Percentiles rank a stretch among this genome's conserved stretches.
Evolutionary conservation across 306 rosid species (phyloP).

Genomic region (Cicer chorassanicum): DNA sequence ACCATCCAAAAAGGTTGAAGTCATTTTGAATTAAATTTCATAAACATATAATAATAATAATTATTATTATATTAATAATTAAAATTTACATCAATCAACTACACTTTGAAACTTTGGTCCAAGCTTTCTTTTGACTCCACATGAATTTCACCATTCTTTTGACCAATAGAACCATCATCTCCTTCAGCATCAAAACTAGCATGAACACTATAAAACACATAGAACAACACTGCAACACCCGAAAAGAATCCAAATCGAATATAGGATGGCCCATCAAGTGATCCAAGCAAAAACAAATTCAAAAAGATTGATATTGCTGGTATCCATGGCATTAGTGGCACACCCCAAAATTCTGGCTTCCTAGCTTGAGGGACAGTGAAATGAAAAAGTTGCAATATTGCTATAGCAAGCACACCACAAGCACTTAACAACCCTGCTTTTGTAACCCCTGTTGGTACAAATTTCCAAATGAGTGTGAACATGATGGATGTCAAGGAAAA

Average conservation of each 20-base stretch:
- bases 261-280: slow-evolving; percentile 74
- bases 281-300: slow-evolving; percentile 76
- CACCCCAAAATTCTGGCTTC: slow-evolving; percentile 94
- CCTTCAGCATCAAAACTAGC: slow-evolving; percentile 85
- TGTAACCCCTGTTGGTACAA: slow-evolving; percentile 60
- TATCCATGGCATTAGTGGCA: slow-evolving; percentile 97
- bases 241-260: slow-evolving; percentile 79
- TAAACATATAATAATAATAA: neutral
- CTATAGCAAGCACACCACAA: slow-evolving; percentile 56
- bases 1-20: slow-evolving; percentile 43
- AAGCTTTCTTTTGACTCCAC: slow-evolving; percentile 53
- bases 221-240: slow-evolving; percentile 61
- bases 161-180: slow-evolving; percentile 54
- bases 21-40: slow-evolving; percentile 25
- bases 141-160: slow-evolving; percentile 58
- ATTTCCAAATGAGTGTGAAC: slow-evolving; percentile 77
- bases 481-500: slow-evolving; percentile 63
- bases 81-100: slow-evolving; percentile 32
- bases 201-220: slow-evolving; percentile 86
- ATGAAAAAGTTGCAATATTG: slow-evolving; percentile 62
- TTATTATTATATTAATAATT: neutral
- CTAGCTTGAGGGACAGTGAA: slow-evolving; percentile 78
- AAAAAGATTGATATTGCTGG: slow-evolving; percentile 81
- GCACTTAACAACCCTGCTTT: slow-evolving; percentile 61
- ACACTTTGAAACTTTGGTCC: slow-evolving; percentile 57